Base-by-base conservation (phyloP, 768 basidiomycete genomes). In the Nidularia pulvinata region DNA sequence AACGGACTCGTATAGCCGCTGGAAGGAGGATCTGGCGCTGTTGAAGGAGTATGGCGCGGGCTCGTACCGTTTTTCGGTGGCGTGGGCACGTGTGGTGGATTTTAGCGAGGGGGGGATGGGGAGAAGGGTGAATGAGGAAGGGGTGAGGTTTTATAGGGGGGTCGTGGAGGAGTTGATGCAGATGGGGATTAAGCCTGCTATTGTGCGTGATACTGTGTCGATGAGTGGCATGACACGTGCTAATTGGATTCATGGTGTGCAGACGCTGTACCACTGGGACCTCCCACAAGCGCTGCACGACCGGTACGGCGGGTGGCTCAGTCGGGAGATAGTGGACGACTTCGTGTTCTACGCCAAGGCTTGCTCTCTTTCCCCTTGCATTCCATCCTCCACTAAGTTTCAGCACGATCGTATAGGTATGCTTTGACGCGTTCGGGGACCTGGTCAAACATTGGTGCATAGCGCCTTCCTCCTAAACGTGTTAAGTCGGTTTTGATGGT, bases 241-340 rank as follows among this genome's bases (percentile, higher is more conserved):
- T 25, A 25, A 16, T 5, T 46, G 16, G 16, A 16, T 32, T 11
- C n/a, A 46, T 46, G 22, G 9, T 25, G 7, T 50, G 13, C 57
- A 88, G 84, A 89, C 85, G 0, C 67, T 89, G 46, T 88, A 87
- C 64, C 88, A 86, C 62, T 91, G 88, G 89, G 89, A 92, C 59
- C 74, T 90, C 6, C 90, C 90, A 4, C 85, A 88, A 64, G 82
- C 70, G 1, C 73, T 93, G 44, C 80, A 88, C 36, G 84, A 90
- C 51, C 77, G 85, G 48, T 91, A 91, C 63, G 83, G 83, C 3
- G 89, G 89, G 2, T 91, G 87, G 88, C 69, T 88, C n/a, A 81
- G 83, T 68, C 81, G 79, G 57, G 76, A 85, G 52, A 80, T 89
- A 48, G 69, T 86, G 11, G 67, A 76, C 36, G 89, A 92, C 65